Evolutionary conservation across 1,284 basidiomycete genomes (phyloP).

Genomic region (Tilletia setariae): DNA sequence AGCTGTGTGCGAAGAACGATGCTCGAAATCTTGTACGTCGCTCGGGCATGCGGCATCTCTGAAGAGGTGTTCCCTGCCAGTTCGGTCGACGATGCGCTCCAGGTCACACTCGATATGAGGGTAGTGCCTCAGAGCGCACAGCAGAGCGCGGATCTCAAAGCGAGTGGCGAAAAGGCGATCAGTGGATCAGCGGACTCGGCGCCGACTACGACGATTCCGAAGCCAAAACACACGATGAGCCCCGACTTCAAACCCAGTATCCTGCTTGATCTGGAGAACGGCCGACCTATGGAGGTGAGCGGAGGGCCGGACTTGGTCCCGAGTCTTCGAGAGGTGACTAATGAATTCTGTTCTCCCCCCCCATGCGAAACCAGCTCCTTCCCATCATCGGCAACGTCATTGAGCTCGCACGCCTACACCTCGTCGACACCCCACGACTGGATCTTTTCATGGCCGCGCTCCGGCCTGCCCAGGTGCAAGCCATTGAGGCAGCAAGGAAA

Average conservation of each 20-base stretch:
- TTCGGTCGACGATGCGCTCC: conserved; percentile 34
- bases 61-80: conserved; percentile 33
- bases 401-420: conserved; percentile 26
- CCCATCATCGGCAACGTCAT: conserved; percentile 41
- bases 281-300: conserved; percentile 37
- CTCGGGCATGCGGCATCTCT: conserved; percentile 46
- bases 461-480: conserved; percentile 34
- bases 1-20: conserved; percentile 55
- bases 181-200: neutral
- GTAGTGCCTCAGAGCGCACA: conserved; percentile 2
- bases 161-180: neutral
- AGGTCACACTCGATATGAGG: conserved; percentile 29
- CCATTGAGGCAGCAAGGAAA: conserved; percentile 10
- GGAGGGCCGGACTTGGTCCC: neutral
- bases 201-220: neutral
- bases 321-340: too few relatives aligned
- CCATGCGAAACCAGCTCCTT: conserved; percentile 31
- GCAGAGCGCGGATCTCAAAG: neutral
- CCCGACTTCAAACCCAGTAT: conserved; percentile 45
- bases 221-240: conserved; percentile 1
- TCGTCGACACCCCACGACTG: conserved; percentile 41
- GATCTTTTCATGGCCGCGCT: conserved; percentile 43
- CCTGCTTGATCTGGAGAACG: conserved; percentile 43
- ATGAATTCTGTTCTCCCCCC: neutral
- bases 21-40: conserved; percentile 56